Evolutionary conservation across 2,329 filamentous ascomycete genomes (phyloP), one percentile per base, ranked within the genome.

Genomic region (Raffaelea arxii): DNA sequence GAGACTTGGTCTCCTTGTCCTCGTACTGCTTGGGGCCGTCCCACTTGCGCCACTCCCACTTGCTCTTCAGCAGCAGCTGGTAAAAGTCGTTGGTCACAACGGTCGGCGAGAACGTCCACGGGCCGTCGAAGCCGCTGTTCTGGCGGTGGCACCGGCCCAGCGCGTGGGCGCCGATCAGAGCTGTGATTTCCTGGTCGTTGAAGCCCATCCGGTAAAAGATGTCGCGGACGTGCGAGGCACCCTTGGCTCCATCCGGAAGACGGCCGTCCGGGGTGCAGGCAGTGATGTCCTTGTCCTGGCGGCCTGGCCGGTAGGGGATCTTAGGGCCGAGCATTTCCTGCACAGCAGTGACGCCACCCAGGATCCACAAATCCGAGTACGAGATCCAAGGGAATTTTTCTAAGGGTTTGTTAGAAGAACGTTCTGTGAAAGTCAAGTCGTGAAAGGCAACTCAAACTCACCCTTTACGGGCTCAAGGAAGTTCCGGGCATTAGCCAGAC

Each of bases 191-290:
- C 60, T 86, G 86, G 70, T 98, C 91, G 66, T 92, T 84, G 77
- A 96, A 97, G 56, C 91, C 91, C 91, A 97, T 97, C 63, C 91
- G 88, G 66, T 82, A 79, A 69, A 97, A 98, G 72, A 97, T 91
- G 69, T 79, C 78, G 59, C 92, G 84, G 58, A 97, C 77, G 70
- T 97, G 91, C 61, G 81, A 78, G 51, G 81, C 72, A 51, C 78
- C 84, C 75, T 96, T 79, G 57, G 79, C 65, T 44, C 77, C 91
- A 63, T 98, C 62, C 23, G 63, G 76, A 25, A 80, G 75, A 65
- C 91, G 89, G 55, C 92, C 92, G 61, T 96, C 90, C 43, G 92
- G 92, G 24, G 92, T 95, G 78, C 90, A 96, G 65, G 81, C 86
- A 49, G 82, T 68, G 25, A 85, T 69, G 56, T 96, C 90, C 58